Base-by-base conservation (phyloP, 257 asterid genomes). In the Scutellaria baicalensis region DNA sequence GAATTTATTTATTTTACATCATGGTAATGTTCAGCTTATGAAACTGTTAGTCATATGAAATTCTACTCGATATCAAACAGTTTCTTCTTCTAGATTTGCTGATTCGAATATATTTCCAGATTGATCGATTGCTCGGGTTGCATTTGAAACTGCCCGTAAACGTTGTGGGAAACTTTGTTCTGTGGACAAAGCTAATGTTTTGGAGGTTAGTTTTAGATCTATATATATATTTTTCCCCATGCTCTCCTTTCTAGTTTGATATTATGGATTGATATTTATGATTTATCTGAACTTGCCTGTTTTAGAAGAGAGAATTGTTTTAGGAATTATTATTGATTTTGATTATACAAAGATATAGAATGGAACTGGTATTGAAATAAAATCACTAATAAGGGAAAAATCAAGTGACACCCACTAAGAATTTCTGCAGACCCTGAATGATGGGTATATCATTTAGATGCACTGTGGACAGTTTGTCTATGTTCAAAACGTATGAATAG, bases 41-140 rank as follows among this genome's bases (percentile, higher is more conserved):
- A 51, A 42, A 23, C 48, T 40, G 13, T 14, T 5, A 71, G 10
- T 31, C 51, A 1, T 13, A 59, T 52, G 8, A 3, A 45, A 10
- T 60, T 75, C 23, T 31, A 20, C 60, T 69, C 33, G 4, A 51
- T 66, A 60, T 27, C 14, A 14, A 35, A 45, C 16, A 0, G 7
- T 60, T 4, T 23, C 44, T 55, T 16, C 51, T 69, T 23, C 13
- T 31, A 23, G 44, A 39, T 21, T 68, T n/a, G 38, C 23, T 50
- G 17, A 71, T 71, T 49, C 38, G 72, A 67, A 67, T 58, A 10
- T 49, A 50, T 83, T 80, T 11, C 59, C 88, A 94, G 99, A 88
- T 94, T 59, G 98, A 88, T 64, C 96, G 99, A 94, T 94, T 78
- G 97, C 97, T 75, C 97, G 90, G 27, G 84, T 94, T 59, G 99